These are phyloP conservation scores for Polytolypa hystricis DNA, from an alignment of 2,329 filamentous ascomycete species.

Conservation along the genomic window DNA sequence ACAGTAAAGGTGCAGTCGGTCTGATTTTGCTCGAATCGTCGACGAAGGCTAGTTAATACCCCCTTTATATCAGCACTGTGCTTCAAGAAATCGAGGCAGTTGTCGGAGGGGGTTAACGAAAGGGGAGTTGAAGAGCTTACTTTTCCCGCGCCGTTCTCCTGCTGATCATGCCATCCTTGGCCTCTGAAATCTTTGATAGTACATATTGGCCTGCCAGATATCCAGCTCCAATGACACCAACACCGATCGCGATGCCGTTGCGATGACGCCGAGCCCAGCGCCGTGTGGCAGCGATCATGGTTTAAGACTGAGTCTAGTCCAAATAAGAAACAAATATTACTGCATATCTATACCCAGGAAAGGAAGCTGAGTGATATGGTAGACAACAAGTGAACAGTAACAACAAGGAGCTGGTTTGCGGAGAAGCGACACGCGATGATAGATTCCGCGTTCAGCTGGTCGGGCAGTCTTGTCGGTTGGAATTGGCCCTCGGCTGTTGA, in stretches of 20 bases:
- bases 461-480: too few relatives aligned
- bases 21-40: conserved; percentile 97
- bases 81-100: conserved; percentile 4
- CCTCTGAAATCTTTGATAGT: conserved; percentile 79
- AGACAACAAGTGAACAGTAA: too few relatives aligned
- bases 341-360: too few relatives aligned
- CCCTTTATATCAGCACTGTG: too few relatives aligned
- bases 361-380: too few relatives aligned
- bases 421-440: too few relatives aligned
- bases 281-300: conserved; percentile 62
- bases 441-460: too few relatives aligned
- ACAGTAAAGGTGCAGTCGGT: conserved; percentile 98
- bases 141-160: conserved; percentile 95
- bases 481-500: background rate
- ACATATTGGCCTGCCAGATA: conserved; percentile 93
- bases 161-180: conserved; percentile 90
- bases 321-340: too few relatives aligned
- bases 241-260: conserved; percentile 76
- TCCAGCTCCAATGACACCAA: conserved; percentile 75
- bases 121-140: conserved; percentile 41
- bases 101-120: background rate
- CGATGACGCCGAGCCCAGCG: conserved; percentile 89
- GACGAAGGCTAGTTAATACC: conserved; percentile 68
- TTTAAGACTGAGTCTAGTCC: too few relatives aligned
- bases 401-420: too few relatives aligned